These are phyloP conservation scores for Backusella liffmaniae DNA, from an alignment of 192 early-diverging fungal species.

Conservation along the genomic window DNA sequence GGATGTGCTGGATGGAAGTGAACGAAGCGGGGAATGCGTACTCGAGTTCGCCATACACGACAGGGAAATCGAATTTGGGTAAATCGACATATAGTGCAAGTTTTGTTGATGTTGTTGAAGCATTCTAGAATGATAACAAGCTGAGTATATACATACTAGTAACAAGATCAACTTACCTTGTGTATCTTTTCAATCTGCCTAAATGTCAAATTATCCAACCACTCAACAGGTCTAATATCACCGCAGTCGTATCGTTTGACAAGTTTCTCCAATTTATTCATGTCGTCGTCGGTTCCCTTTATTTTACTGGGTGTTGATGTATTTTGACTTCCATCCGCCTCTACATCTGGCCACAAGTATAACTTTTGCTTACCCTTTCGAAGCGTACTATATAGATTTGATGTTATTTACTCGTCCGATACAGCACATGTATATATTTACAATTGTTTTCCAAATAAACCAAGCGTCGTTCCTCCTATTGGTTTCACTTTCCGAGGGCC, in stretches of 20 bases:
- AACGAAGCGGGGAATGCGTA: conserved; percentile 23
- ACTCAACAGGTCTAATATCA: conserved; percentile 83
- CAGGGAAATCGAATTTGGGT: conserved; percentile 94
- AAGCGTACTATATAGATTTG: conserved; percentile 59
- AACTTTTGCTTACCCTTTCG: conserved; percentile 83
- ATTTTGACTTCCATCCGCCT: conserved; percentile 60
- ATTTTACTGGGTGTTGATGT: conserved; percentile 59
- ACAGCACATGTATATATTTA: conserved; percentile 21
- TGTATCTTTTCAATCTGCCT: conserved; percentile 85
- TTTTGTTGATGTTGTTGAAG: conserved; percentile 50
- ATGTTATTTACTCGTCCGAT: neutral
- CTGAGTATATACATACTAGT: neutral
- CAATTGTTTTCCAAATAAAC: conserved; percentile 81
- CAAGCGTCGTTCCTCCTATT: conserved; percentile 76
- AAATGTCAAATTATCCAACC: conserved; percentile 91
- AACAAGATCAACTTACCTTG: conserved; percentile 42
- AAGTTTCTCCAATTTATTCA: conserved; percentile 85
- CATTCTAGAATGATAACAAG: neutral
- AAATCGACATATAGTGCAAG: conserved; percentile 86
- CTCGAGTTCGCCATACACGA: conserved; percentile 88
- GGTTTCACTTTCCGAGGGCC: conserved; percentile 72
- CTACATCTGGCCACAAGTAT: conserved; percentile 61
- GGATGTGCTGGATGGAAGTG: neutral
- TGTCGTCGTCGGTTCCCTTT: conserved; percentile 51
- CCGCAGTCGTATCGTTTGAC: conserved; percentile 85